Evolutionary conservation across 2,329 filamentous ascomycete genomes (phyloP), one percentile per base, ranked within the genome.

Genomic region (Paraphoma chrysanthemicola): DNA sequence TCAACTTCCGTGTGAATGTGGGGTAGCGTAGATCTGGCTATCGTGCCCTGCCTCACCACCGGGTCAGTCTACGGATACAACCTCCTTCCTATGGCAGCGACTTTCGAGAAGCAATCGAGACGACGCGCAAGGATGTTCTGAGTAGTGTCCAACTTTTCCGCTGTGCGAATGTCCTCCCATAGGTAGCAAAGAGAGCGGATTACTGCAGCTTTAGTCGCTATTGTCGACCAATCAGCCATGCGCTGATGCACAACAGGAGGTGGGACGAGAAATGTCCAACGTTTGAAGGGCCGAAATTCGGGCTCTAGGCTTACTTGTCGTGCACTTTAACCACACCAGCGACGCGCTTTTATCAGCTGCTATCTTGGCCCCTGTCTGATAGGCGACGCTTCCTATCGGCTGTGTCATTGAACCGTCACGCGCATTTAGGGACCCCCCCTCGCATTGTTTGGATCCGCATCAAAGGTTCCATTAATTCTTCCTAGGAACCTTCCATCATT

Each of bases 271-370:
- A 45, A 57, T 54, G 44, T 49, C 50, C 48, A 47, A 43, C 42
- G 56, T 45, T 33, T 38, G 44, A 57, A 59, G 51, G 58, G 59
- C 67, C 66, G 66, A 69, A 60, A 47, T 53, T 63, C 62, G 66
- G 62, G 50, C 60, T 60, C 60, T 63, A 63, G 60, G 63, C 65
- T 51, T 45, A 41, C 54, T 46, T 44, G 51, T 47, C 57, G 59
- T 51, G 52, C 55, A 54, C 46, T 51, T 58, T 51, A 59, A 63
- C 62, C 67, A 63, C 59, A 67, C 57, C 61, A 62, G 48, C 53
- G 54, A 54, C 51, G 59, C 51, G 54, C 47, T 67, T 66, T 64
- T 66, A 70, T 70, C 67, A 70, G 66, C 67, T 65, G 62, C 64
- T 68, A 65, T 68, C 65, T 66, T 63, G 45, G 63, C 50, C 57